Evolutionary conservation across 2,329 filamentous ascomycete species (phyloP), one percentile per base, ranked within the genome.

Genomic region (Penicillium paneum): DNA sequence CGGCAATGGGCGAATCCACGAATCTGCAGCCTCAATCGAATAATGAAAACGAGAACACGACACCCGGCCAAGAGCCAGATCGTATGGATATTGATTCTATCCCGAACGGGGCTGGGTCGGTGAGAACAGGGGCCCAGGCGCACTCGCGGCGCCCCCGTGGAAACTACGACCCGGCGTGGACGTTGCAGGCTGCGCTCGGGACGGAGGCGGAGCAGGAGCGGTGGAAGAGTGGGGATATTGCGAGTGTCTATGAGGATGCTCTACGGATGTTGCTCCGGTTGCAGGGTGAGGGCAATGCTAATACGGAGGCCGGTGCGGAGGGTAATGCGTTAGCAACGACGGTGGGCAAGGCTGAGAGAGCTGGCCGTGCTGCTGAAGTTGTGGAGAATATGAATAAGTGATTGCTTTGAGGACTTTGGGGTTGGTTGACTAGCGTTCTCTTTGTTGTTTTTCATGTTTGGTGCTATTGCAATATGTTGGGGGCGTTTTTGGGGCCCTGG

Each of bases 331-430:
- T 79, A 50, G 76, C 77, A 13, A 75, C 74, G 50, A 76, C 77
- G 8, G 67, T 79, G 26, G 77, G 76, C 19, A 78, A 74, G 61
- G 72, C 74, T 17, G 76, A 79, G 59, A 68, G 77, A 51, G 77
- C 77, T 32, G 70, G 67, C 21, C 69, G 68, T 46, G 75, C 74
- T 35, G 75, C 70, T 24, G 77, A 79, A 48, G 75, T 78, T n/a
- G 74, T 78, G 54, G 75, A 79, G 62, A 71, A 70, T 57, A 74
- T 76, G 64, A 71, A 70, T 56, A 73, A 75, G 62, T 78, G 63
- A 74, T 52, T 7, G 13, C 26, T n/a, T 55, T 56, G 45, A 32
- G 36, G 41, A 29, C 57, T 54, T 44, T 46, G 42, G 15, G n/a
- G 42, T 57, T 17, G 24, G 43, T 48, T 53, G 31, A 40, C 13